Percentiles rank a stretch among this genome's conserved stretches.
Conservation (phyloP, 331 rosid species). For the Dryas integrifolia region DNA sequence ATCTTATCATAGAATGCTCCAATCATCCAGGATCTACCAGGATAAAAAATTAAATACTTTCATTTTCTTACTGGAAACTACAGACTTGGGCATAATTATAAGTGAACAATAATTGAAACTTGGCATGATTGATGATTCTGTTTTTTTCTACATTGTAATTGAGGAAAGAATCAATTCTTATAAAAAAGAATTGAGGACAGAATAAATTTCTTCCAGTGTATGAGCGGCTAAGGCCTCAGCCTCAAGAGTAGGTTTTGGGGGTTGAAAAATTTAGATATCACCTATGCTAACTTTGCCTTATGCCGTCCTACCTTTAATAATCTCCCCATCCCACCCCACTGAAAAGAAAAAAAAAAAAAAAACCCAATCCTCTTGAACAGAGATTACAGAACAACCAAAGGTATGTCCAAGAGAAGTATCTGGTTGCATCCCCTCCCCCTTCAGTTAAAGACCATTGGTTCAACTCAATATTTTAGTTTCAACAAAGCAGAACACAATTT, state of each 20-base stretch:
- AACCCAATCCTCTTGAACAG: neutral
- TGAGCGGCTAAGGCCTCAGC: neutral
- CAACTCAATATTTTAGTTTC: neutral
- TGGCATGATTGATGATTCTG: neutral
- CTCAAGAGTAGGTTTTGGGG: neutral
- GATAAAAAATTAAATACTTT: neutral
- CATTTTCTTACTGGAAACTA: neutral
- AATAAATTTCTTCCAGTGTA: neutral
- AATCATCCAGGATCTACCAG: neutral
- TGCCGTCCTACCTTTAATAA: neutral
- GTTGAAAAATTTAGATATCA: neutral
- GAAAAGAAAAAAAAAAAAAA: neutral
- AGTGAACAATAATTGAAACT: neutral
- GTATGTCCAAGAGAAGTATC: neutral
- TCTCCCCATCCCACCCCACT: neutral
- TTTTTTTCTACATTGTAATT: no score
- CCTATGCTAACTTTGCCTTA: neutral
- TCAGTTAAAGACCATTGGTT: neutral
- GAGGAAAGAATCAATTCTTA: no score
- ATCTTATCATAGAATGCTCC: neutral
- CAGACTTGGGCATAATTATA: neutral
- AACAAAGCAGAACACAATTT: neutral
- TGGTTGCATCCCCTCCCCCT: neutral
- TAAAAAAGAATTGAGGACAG: neutral
- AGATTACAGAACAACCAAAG: neutral